A percentile compares a stretch with the other conserved stretches of the same genome.
Evolutionary conservation across 805 yeast genomes (phyloP).

Genomic region (Yamadazyma sp.): DNA sequence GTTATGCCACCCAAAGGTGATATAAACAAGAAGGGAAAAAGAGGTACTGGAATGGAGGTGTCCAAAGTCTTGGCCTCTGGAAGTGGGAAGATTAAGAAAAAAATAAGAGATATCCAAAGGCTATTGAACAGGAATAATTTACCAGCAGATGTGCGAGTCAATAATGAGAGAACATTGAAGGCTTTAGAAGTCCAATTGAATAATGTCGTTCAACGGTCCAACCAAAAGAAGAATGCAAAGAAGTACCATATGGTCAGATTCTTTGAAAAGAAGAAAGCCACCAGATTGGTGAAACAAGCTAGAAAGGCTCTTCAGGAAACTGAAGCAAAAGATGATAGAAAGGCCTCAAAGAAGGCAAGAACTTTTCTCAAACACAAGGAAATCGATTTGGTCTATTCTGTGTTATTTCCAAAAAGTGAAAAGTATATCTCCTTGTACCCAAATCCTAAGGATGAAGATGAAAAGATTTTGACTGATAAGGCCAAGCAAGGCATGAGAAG

Average conservation of each 20-base stretch:
- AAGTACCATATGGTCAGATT: constrained; percentile 93
- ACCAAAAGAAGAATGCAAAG: constrained; percentile 54
- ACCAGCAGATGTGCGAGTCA: constrained; percentile 63
- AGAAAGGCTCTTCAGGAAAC: constrained; percentile 37
- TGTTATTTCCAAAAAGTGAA: constrained; percentile 73
- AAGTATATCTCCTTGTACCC: constrained; percentile 83
- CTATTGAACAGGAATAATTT: constrained; percentile 52
- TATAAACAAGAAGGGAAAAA: constrained; percentile 4
- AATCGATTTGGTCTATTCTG: constrained; percentile 71
- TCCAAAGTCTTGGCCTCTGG: constrained; percentile 34
- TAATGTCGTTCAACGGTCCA: constrained; percentile 43
- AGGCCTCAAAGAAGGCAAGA: constrained; percentile 44
- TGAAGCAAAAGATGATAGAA: constrained; percentile 31
- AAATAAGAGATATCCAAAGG: constrained; percentile 83
- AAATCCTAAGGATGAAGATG: constrained; percentile 28
- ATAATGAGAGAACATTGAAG: constrained; percentile 73
- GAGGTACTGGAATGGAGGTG: constrained; percentile 18
- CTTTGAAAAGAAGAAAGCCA: constrained; percentile 85
- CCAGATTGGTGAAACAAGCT: constrained; percentile 62
- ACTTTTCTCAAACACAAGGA: constrained; percentile 56
- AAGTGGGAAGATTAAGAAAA: constrained; percentile 67
- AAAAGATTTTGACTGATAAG: constrained; percentile 26
- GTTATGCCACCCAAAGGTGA: constrained; percentile 5
- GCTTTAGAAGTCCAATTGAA: constrained; percentile 61
- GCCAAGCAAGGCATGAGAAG: constrained; percentile 42